Evolutionary conservation across 2,329 filamentous ascomycete genomes (phyloP), one percentile per base, ranked within the genome.

Genomic region (Mollisiaceae sp.): DNA sequence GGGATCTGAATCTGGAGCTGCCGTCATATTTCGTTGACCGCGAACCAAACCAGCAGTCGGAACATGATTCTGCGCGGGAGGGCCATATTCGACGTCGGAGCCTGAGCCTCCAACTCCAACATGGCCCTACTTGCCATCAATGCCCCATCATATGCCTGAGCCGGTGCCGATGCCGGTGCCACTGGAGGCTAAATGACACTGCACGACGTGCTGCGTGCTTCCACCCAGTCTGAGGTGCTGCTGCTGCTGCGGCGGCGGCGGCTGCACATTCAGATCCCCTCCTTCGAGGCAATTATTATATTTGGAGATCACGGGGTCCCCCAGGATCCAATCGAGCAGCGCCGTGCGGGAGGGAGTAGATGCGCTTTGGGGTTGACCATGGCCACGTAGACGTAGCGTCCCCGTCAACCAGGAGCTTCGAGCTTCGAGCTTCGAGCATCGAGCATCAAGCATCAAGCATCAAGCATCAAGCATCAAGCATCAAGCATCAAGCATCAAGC

Each of bases 121-220:
- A 3, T 32, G 27, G 27, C 6, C 27, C 27, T 32, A 6, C 27
- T n/a, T n/a, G n/a, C n/a, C n/a, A n/a, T n/a, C n/a, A n/a, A n/a
- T n/a, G n/a, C n/a, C n/a, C n/a, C 3, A 32, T 32, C 27, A 32
- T 32, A 32, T 32, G 27, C 6, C 27, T 32, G n/a, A n/a, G n/a
- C n/a, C n/a, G n/a, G n/a, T n/a, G n/a, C 14, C 20, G 6, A 14
- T 20, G 9, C 9, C 8, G 47, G 2, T 27, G 50, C 24, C 24
- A 54, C 24, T 54, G 50, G 32, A 54, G 50, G 50, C 50, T 54
- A 54, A 54, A 54, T 54, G 50, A 54, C 50, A 32, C 15, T n/a
- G 50, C n/a, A 32, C 27, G 27, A 32, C 27, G 27, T 32, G 27
- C 27, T 32, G 27, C 27, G 27, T 6, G 27, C 27, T 32, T 32